Percentiles rank a stretch among this genome's conserved stretches.
These are phyloP conservation scores for Termitomyces sp. DNA, from an alignment of 768 basidiomycete species.

Conservation along the genomic window DNA sequence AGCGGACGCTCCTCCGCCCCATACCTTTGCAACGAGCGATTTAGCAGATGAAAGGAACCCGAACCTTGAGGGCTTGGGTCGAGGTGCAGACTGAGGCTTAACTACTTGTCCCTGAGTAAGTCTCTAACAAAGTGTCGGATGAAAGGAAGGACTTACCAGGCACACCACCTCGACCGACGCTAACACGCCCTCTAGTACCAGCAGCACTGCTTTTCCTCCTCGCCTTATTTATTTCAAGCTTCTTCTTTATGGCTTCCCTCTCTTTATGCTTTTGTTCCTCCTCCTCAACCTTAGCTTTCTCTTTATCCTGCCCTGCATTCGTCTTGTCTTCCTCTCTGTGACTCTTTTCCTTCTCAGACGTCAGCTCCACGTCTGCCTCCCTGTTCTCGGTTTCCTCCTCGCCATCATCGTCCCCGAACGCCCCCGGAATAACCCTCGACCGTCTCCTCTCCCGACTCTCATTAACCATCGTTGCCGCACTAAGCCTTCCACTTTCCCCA, in stretches of 20 bases:
- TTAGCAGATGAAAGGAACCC: constrained; percentile 73
- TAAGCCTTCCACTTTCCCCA: constrained; percentile 19
- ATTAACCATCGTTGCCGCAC: constrained; percentile 44
- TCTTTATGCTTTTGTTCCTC: constrained; percentile 44
- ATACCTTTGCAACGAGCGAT: constrained; percentile 66
- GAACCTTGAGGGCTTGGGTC: constrained; percentile 48
- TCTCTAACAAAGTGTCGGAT: neutral
- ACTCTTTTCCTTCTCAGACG: neutral
- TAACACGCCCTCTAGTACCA: constrained; percentile 30
- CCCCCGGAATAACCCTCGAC: constrained; percentile 48
- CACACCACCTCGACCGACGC: constrained; percentile 32
- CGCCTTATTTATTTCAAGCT: constrained; percentile 62
- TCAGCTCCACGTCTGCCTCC: constrained; percentile 33
- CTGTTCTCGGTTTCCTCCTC: constrained; percentile 30
- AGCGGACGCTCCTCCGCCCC: constrained; percentile 45
- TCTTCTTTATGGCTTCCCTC: constrained; percentile 54
- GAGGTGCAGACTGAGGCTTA: constrained; percentile 28
- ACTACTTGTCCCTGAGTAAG: constrained; percentile 14
- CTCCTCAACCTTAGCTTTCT: constrained; percentile 37
- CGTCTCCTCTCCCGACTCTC: constrained; percentile 27
- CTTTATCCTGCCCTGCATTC: constrained; percentile 27
- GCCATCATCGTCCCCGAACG: constrained; percentile 49
- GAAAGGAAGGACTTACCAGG: constrained; percentile 29
- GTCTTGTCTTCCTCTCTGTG: constrained; percentile 21
- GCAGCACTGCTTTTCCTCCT: constrained; percentile 63